Base-by-base conservation (phyloP, 78 protist species). In the Dictyostelium citrinum region DNA sequence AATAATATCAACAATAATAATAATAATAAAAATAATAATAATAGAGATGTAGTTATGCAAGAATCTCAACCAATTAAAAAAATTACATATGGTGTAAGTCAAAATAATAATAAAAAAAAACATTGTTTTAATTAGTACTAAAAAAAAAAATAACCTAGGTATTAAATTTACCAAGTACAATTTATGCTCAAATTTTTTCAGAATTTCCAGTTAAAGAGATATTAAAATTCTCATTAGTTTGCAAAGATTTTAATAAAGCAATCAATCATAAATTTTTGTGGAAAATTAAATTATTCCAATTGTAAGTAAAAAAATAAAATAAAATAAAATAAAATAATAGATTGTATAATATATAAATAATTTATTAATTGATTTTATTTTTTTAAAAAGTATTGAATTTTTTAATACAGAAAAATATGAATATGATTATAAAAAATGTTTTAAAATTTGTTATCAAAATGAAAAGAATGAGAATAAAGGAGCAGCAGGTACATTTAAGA, bases 401-500 rank as follows among this genome's bases (percentile, higher is more conserved):
- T 74, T 29, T 55, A 45, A 49, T 58, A 41, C 91, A 84, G 91
- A 84, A 33, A 74, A 75, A 84, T 84, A 74, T 55, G 76, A 74
- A 55, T 71, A 74, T 74, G 79, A 84, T 75, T 84, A 84, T 58
- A 84, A 74, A 35, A 29, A 71, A 60, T 86, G 83, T 61, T 86
- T 51, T 77, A 33, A 43, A 45, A 33, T 71, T 75, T 61, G 67
- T 77, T 22, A 22, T 17, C 22, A 55, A 31, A 45, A 35, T 43
- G 82, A 61, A 17, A 88, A 88, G 31, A 79, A 78, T 61, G 45
- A 45, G 41, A 64, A n/a, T 22, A 88, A 78, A 31, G 93, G 93
- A 41, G 84, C 82, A 43, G 37, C 93, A 22, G 85, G 85, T 78
- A 61, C 77, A 39, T 88, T 88, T 58, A 88, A 88, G 72, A 88